Base-by-base conservation (phyloP, 768 basidiomycete genomes). In the Leccinum truebloodii region DNA sequence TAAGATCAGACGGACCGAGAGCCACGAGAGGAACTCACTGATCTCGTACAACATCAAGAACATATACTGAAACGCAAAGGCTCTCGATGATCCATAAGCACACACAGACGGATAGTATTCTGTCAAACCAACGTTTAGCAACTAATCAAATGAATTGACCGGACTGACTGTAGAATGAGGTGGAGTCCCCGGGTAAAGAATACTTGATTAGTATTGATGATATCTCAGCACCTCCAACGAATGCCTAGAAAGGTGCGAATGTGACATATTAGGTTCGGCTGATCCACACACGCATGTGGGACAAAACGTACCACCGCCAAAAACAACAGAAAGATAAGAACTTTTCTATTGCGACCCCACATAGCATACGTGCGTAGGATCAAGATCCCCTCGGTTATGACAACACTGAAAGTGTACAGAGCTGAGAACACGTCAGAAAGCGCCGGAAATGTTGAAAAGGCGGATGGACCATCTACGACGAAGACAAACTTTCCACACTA, bases 301-400 rank as follows among this genome's bases (percentile, higher is more conserved):
- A 52, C 30, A 44, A 16, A 35, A 56, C 64, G 60, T 7, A 64
- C 69, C 39, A 2, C 70, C 3, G 60, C 66, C 49, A 70, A 41
- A 41, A 55, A 24, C n/a, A 72, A 24, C 12, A 72, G 60, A 24
- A 69, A 51, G 7, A 52, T 3, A 2, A 71, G 62, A 2, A 68
- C 48, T 10, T 34, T 66, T 55, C 28, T 59, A 26, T 49, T 72
- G 24, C 63, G 63, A 57, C 60, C 61, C 66, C 69, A 71, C 54
- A 71, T 49, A 20, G 69, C 68, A n/a, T 68, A 71, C 16, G 70
- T 72, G 32, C 69, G 70, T 2, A 72, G 52, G 34, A 34, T 34
- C 34, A 34, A 34, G 12, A 34, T 34, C 34, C 34, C 66, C 58
- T 64, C 63, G 0, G 66, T 52, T 13, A 58, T 58, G 14, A 71